These are phyloP conservation scores for Sordariomycetes sp. DNA, from an alignment of 2,329 filamentous ascomycete species.

Conservation along the genomic window DNA sequence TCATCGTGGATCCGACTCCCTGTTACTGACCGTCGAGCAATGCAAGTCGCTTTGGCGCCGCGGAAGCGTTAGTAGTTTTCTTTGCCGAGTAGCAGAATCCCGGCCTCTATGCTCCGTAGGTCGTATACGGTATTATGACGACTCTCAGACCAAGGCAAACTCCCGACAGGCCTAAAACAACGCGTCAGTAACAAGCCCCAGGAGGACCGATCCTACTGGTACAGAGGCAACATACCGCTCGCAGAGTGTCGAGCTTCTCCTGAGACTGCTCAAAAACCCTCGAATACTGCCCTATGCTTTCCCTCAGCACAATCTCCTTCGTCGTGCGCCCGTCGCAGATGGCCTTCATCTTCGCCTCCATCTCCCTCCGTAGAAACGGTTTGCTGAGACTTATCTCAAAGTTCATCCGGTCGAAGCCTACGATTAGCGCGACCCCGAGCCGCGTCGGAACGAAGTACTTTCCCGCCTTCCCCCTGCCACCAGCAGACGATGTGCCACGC, in stretches of 20 bases:
- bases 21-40: no score
- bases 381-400: conserved; percentile 90
- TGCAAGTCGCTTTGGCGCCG: no score
- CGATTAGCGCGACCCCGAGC: conserved; percentile 80
- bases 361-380: conserved; percentile 92
- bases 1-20: no score
- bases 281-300: conserved; percentile 79
- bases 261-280: conserved; percentile 76
- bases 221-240: conserved; percentile 38
- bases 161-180: conserved; percentile 23
- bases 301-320: conserved; percentile 62
- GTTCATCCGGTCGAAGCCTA: conserved; percentile 91
- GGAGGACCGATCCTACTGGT: neutral
- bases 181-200: neutral
- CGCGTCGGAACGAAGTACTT: conserved; percentile 90
- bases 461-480: conserved; percentile 37
- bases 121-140: neutral
- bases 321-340: conserved; percentile 83
- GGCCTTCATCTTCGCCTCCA: conserved; percentile 93
- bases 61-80: neutral
- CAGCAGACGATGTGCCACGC: conserved; percentile 27
- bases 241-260: conserved; percentile 59
- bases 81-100: neutral
- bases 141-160: conserved; percentile 19
- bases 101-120: neutral